Base-by-base conservation (phyloP, 2,329 filamentous ascomycete species). In the Trichoderma koningii region DNA sequence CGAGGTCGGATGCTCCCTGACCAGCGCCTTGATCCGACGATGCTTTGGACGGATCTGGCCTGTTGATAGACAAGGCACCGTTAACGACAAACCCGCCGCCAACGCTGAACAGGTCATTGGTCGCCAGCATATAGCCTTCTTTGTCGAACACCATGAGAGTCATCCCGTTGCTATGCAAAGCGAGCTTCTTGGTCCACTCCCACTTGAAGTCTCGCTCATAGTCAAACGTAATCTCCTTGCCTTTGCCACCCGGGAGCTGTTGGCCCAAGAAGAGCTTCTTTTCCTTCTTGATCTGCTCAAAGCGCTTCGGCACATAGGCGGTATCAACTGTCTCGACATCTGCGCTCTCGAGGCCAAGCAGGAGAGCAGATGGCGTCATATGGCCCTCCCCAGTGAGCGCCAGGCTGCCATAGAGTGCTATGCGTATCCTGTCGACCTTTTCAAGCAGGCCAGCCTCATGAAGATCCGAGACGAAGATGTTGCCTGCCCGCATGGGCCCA, bases 91-190 rank as follows among this genome's bases (percentile, higher is more conserved):
- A 63, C 12, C 60, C 60, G 15, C 60, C 60, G 2, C 60, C 60
- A 30, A 63, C 60, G 50, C 60, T 63, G 42, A 63, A 63, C 19
- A 63, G 41, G 41, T 63, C 60, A 53, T 63, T 63, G 10, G 60
- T 63, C 17, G 60, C 60, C 60, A 63, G 19, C 60, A 63, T 63
- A 41, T 63, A 63, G 42, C 60, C 60, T 34, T 63, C 60, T 6
- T 63, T 63, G 41, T 63, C 60, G 38, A 63, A 63, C 5, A 63
- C 60, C 60, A 63, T 63, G 28, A 63, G 60, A 21, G 50, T 50
- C 60, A 63, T 63, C 2, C 60, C 60, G 28, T 63, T 63, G n/a
- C 60, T 63, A 4, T 63, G 60, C 50, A 55, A 38, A 23, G 60
- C 48, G 5, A 63, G 60, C 60, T 63, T 63, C 19, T 21, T 63